A percentile compares a stretch with the other conserved stretches of the same genome.
Conservation (phyloP, 2,329 filamentous ascomycete species). For the Tolypocladium amazonense region DNA sequence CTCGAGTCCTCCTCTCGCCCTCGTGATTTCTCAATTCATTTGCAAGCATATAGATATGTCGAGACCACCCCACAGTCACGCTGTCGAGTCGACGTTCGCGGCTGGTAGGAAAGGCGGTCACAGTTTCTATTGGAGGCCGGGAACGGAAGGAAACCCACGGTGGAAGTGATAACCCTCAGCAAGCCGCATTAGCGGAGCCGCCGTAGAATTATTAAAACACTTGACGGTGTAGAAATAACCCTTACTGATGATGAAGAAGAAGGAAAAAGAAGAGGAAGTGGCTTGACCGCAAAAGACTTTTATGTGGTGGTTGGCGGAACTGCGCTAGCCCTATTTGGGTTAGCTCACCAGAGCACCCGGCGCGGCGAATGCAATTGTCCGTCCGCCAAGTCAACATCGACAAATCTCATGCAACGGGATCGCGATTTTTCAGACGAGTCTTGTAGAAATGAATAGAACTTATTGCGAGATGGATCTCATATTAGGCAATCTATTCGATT, state of each 20-base stretch:
- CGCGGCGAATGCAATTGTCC: constrained; percentile 1
- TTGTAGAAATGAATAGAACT: neutral
- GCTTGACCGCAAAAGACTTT: constrained; percentile 2
- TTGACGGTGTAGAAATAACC: constrained; percentile 39
- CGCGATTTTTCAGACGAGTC: neutral
- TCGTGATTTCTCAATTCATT: neutral
- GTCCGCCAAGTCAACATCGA: neutral
- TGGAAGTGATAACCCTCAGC: constrained; percentile 37
- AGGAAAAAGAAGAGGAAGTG: constrained; percentile 13
- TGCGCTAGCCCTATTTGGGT: neutral
- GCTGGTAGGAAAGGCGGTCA: constrained; percentile 37
- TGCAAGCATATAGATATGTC: constrained; percentile 20
- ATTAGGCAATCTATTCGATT: neutral
- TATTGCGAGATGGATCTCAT: neutral
- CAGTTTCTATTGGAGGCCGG: constrained; percentile 38
- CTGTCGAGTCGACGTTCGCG: constrained; percentile 23
- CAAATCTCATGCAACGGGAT: neutral
- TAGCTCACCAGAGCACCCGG: neutral
- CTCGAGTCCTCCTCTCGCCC: neutral
- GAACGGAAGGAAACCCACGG: constrained; percentile 45
- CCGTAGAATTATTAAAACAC: constrained; percentile 35
- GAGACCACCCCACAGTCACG: constrained; percentile 42
- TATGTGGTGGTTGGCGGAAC: constrained; percentile 4
- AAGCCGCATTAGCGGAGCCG: constrained; percentile 43
- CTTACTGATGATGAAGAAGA: constrained; percentile 32